Base-by-base conservation (phyloP, 805 yeast genomes). In the Lipomyces oligophaga region DNA sequence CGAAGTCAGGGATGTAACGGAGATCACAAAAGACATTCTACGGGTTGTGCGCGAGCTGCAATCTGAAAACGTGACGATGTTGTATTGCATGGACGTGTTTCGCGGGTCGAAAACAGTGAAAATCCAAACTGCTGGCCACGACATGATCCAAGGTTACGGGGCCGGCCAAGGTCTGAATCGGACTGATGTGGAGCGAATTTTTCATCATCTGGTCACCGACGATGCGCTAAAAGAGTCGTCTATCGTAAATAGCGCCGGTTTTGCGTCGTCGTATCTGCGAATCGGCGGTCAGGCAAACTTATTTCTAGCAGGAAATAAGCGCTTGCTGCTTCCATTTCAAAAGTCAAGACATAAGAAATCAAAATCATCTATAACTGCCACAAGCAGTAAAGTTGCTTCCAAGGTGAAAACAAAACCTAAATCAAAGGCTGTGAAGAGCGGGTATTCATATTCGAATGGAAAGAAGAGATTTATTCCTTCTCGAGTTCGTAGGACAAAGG, bases 51-150 rank as follows among this genome's bases (percentile, higher is more conserved):
- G 72, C 42, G 61, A 70, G 3, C 60, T 87, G 13, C 80, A 79
- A 53, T 40, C 48, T 8, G 64, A 64, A 22, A 77, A 78, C 45
- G 87, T 88, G 3, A 89, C 97, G 0, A 71, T 83, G 7, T 72
- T 84, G 10, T 81, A 86, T 57, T 82, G 90, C 61, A 89, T 86
- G 55, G 97, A 89, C 64, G 73, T 87, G 4, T 81, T 81, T 63
- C 77, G 81, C 58, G 96, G 97, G 0, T 76, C 87, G 0, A 77
- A 73, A 54, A 67, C 70, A 47, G 72, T 74, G n/a, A 82, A 80
- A 59, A 77, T 87, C 47, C 69, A 76, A 10, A 73, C 70, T 27
- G 70, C 77, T 36, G 86, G 88, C 0, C 85, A 83, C 59, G 79
- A 83, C 58, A 58, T 58, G 16, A 71, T 73, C 35, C 73, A 74